phyloP scores from a whole-genome alignment of 345 rosid genomes.

The Tarenaya hassleriana region DNA sequence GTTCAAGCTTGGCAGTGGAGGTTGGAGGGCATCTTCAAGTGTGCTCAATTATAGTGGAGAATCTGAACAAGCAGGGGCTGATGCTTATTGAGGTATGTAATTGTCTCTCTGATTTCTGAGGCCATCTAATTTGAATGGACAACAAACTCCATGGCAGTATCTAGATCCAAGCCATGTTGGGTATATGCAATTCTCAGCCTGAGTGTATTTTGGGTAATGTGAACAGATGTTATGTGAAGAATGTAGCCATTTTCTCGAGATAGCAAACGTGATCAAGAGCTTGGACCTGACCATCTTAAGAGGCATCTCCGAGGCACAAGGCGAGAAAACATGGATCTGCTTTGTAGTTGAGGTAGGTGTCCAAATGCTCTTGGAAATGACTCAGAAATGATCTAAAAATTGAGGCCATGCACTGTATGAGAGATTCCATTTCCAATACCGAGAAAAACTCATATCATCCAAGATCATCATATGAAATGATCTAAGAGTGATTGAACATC shows the following conservation, averaged over 20 bases:
- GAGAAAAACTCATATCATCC: no score
- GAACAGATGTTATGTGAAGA: conserved; percentile 94
- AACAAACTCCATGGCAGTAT: neutral
- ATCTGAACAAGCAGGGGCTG: conserved; percentile 73
- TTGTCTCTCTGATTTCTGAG: neutral
- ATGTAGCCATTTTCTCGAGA: conserved; percentile 87
- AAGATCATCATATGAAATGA: no score
- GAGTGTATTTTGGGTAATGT: conserved; percentile 9
- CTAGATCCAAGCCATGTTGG: conserved; percentile 5
- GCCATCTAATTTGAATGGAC: no score
- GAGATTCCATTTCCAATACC: no score
- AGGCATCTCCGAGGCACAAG: conserved; percentile 73
- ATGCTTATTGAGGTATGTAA: conserved; percentile 76
- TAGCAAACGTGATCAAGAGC: conserved; percentile 78
- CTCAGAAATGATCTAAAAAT: conserved; percentile 5
- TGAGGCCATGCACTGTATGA: neutral
- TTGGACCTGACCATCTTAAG: conserved; percentile 80
- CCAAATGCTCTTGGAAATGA: conserved; percentile 12
- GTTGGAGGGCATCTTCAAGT: conserved; percentile 89
- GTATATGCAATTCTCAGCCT: conserved; percentile 6
- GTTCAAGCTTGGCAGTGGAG: conserved; percentile 67
- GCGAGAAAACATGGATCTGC: conserved; percentile 77
- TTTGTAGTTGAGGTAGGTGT: conserved; percentile 83
- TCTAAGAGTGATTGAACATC: no score
- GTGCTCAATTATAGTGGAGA: conserved; percentile 86